phyloP scores from a whole-genome alignment of 78 protist species.

The Pigoraptor vietnamica region DNA sequence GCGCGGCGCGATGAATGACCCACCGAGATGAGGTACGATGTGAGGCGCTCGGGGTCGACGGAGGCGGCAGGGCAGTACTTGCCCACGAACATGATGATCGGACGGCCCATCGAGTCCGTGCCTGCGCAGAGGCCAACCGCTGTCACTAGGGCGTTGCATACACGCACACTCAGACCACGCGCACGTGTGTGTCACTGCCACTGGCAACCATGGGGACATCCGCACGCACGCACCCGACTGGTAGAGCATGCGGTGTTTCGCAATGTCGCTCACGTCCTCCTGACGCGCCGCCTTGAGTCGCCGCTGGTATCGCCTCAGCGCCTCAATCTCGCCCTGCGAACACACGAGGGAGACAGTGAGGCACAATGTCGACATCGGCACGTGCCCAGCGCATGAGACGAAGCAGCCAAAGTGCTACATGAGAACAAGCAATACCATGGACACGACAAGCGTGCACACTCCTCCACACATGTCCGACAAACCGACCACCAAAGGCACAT shows the following conservation, averaged over 20 bases:
- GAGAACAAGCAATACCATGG: too few species aligned
- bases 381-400: too few species aligned
- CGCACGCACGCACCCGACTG: background rate
- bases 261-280: background rate
- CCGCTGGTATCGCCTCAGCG: background rate
- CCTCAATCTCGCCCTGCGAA: background rate
- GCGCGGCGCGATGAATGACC: too few species aligned
- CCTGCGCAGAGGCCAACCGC: background rate
- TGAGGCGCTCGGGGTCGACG: background rate
- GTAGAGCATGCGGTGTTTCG: background rate
- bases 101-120: background rate
- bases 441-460: too few species aligned
- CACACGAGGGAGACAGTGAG: background rate
- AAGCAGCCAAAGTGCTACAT: too few species aligned
- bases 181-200: background rate
- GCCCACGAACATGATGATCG: background rate
- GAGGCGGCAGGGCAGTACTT: background rate
- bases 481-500: background rate
- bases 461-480: too few species aligned
- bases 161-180: background rate
- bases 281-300: background rate
- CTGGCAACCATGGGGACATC: background rate
- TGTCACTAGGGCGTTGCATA: background rate
- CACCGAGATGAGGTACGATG: background rate
- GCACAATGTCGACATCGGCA: background rate